These are phyloP conservation scores for Ilyonectria destructans DNA, from an alignment of 2,329 filamentous ascomycete species.

Conservation along the genomic window DNA sequence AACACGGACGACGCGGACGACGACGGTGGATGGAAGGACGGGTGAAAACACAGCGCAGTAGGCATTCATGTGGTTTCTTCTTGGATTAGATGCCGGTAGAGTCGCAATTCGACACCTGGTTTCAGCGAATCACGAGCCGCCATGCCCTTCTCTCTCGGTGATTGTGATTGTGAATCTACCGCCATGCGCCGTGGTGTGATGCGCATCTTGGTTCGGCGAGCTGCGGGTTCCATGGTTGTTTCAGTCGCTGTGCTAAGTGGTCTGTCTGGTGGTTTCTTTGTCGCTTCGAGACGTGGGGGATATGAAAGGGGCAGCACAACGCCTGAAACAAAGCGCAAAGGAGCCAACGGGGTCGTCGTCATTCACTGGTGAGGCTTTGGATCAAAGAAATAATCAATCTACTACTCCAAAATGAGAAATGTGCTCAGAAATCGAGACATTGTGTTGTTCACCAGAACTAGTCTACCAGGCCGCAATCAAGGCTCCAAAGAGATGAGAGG, in stretches of 20 bases:
- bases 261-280: background rate
- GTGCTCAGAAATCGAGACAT: background rate
- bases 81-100: slow-evolving; percentile 50
- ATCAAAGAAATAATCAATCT: background rate
- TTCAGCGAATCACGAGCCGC: slow-evolving; percentile 24
- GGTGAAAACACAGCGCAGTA: slow-evolving; percentile 35
- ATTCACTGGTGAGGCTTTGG: background rate
- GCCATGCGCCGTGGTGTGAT: slow-evolving; percentile 7
- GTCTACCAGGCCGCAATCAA: slow-evolving; percentile 8
- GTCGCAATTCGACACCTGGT: slow-evolving; percentile 45
- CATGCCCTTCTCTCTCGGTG: background rate
- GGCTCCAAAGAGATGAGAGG: slow-evolving; percentile 7
- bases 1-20: background rate
- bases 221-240: slow-evolving; percentile 12
- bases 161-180: background rate
- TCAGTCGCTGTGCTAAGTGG: slow-evolving; percentile 15
- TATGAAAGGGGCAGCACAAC: slow-evolving; percentile 26
- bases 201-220: slow-evolving; percentile 1
- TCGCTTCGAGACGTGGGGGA: slow-evolving; percentile 16
- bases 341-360: background rate
- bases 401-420: background rate
- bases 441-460: background rate
- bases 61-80: slow-evolving; percentile 32
- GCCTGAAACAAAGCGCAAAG: slow-evolving; percentile 18
- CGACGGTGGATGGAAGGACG: background rate